phyloP scores from a whole-genome alignment of 2,329 filamentous ascomycete species.

The Monosporascus sp. region DNA sequence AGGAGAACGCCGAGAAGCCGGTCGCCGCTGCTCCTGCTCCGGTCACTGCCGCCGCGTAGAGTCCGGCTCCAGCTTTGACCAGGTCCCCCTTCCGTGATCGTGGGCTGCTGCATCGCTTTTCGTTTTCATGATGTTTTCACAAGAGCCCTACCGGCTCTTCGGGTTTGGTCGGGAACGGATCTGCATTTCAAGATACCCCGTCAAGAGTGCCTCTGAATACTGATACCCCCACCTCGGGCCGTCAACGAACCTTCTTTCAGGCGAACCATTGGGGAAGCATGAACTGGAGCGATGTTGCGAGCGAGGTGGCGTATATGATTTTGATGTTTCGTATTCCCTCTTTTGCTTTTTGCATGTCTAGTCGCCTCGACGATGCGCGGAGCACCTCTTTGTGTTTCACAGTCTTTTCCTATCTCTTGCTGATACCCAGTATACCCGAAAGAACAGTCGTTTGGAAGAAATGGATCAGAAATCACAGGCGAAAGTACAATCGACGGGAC shows the following conservation, averaged over 20 bases:
- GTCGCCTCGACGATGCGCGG: conserved; percentile 19
- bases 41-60: conserved; percentile 31
- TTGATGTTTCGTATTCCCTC: conserved; percentile 12
- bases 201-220: conserved; percentile 28
- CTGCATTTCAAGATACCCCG: conserved; percentile 34
- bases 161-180: conserved; percentile 31
- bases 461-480: conserved; percentile 17
- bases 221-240: conserved; percentile 27
- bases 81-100: conserved; percentile 2
- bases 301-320: conserved; percentile 24
- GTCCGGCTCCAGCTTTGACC: background rate
- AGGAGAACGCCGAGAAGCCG: conserved; percentile 22
- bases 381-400: conserved; percentile 22
- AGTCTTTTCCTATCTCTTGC: conserved; percentile 27
- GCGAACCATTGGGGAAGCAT: conserved; percentile 15
- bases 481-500: background rate
- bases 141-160: conserved; percentile 24
- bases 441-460: conserved; percentile 25
- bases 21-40: conserved; percentile 21
- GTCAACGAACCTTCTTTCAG: conserved; percentile 15
- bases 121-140: conserved; percentile 23
- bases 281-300: conserved; percentile 16
- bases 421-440: conserved; percentile 34
- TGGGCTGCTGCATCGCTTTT: conserved; percentile 5
- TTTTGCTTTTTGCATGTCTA: conserved; percentile 29